These are phyloP conservation scores for Westerdykella sp. DNA, from an alignment of 2,329 filamentous ascomycete species.

Conservation along the genomic window DNA sequence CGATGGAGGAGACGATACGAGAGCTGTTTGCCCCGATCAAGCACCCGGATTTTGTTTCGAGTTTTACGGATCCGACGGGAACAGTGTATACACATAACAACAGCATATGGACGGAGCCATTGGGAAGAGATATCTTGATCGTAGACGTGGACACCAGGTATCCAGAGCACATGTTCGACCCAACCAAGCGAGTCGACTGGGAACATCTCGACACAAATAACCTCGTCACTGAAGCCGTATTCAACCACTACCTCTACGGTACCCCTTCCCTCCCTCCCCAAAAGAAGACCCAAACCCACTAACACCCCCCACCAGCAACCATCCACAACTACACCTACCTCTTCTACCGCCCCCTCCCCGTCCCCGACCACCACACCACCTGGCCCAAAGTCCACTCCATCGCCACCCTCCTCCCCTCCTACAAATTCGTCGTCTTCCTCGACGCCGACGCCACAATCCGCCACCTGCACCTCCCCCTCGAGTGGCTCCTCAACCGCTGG, in stretches of 20 bases:
- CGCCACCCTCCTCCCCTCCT: slow-evolving; percentile 34
- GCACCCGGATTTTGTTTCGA: neutral
- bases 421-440: slow-evolving; percentile 42
- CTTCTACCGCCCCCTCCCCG: slow-evolving; percentile 35
- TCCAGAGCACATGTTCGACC: slow-evolving; percentile 7
- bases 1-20: neutral
- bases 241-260: slow-evolving; percentile 40
- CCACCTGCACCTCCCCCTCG: slow-evolving; percentile 41
- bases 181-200: slow-evolving; percentile 8
- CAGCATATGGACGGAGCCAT: slow-evolving; percentile 14
- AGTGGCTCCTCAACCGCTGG: slow-evolving; percentile 48
- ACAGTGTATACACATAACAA: neutral
- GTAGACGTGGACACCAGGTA: slow-evolving; percentile 31
- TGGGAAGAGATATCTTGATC: slow-evolving; percentile 23
- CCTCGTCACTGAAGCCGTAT: slow-evolving; percentile 34
- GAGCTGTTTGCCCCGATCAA: neutral
- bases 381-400: slow-evolving; percentile 43
- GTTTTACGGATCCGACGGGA: neutral
- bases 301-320: neutral
- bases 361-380: slow-evolving; percentile 31
- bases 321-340: slow-evolving; percentile 46
- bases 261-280: neutral
- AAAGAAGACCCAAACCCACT: neutral
- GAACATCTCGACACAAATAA: slow-evolving; percentile 15
- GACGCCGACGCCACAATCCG: slow-evolving; percentile 43